Conservation (phyloP, 2,329 filamentous ascomycete species). For the Trichophyton mentagrophytes region DNA sequence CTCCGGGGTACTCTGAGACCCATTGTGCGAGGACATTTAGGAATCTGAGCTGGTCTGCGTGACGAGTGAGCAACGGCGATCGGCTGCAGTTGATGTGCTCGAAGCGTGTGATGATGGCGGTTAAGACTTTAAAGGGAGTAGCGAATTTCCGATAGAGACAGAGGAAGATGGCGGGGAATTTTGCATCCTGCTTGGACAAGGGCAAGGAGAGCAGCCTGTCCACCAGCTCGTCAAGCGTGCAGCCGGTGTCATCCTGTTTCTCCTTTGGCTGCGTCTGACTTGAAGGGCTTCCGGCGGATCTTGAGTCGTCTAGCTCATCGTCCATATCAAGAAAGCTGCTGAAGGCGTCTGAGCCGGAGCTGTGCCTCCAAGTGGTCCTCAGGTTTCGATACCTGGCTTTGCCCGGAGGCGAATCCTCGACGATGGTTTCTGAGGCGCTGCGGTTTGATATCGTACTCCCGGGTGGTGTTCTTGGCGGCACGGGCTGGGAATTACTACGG, state of each 20-base stretch:
- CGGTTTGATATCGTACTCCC: constrained; percentile 21
- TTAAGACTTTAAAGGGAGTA: constrained; percentile 63
- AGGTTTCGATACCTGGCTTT: constrained; percentile 23
- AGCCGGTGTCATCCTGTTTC: constrained; percentile 26
- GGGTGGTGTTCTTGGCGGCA: constrained; percentile 36
- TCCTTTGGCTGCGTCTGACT: constrained; percentile 22
- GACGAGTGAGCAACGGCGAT: constrained; percentile 62
- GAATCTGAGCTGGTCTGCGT: constrained; percentile 68
- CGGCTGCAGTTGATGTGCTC: constrained; percentile 62
- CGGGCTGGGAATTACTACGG: constrained; percentile 37
- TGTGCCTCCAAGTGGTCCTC: constrained; percentile 27
- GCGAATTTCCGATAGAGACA: constrained; percentile 92
- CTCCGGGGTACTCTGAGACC: constrained; percentile 80
- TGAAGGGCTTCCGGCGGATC: constrained; percentile 14
- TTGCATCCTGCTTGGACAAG: constrained; percentile 74
- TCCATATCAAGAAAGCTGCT: constrained; percentile 33
- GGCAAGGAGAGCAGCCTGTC: constrained; percentile 74
- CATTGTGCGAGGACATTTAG: constrained; percentile 77
- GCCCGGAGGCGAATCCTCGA: constrained; percentile 20
- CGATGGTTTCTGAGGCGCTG: constrained; percentile 19
- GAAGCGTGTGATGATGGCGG: constrained; percentile 51
- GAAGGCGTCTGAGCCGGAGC: constrained; percentile 31
- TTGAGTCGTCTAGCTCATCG: constrained; percentile 27
- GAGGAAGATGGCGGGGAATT: constrained; percentile 79
- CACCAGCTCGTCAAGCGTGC: constrained; percentile 55